Evolutionary conservation across 2,329 filamentous ascomycete species (phyloP).

Genomic region (Trichoderma sp.): DNA sequence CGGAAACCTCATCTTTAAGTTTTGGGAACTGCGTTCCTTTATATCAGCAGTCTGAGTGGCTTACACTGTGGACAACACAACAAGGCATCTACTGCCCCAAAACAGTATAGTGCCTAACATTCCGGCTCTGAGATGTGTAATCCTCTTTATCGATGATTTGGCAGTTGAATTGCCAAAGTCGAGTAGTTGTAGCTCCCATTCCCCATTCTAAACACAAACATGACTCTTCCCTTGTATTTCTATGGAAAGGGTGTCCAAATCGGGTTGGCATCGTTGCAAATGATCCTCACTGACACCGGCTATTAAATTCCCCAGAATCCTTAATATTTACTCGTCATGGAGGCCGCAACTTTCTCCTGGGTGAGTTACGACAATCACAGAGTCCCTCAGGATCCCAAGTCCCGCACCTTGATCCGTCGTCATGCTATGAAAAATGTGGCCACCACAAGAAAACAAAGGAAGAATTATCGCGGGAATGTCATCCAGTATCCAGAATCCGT

Average conservation of each 20-base stretch:
- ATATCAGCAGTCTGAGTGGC: neutral
- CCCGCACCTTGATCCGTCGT: neutral
- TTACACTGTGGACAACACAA: neutral
- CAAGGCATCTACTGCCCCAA: slow-evolving; percentile 1
- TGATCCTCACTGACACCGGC: neutral
- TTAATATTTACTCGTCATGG: too few species aligned
- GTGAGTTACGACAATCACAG: slow-evolving; percentile 7
- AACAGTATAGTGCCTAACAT: neutral
- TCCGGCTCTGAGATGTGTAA: neutral
- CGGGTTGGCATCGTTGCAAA: neutral
- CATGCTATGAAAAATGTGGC: slow-evolving; percentile 4
- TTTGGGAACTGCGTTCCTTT: neutral
- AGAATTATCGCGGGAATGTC: neutral
- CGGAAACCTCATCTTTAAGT: neutral
- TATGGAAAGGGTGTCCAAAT: neutral
- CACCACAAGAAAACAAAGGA: neutral
- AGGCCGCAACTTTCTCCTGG: neutral
- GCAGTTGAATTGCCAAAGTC: neutral
- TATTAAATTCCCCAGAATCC: neutral
- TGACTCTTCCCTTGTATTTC: neutral
- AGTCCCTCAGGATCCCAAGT: slow-evolving; percentile 3
- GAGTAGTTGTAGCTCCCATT: too few species aligned
- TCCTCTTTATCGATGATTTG: neutral
- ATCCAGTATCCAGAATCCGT: neutral
- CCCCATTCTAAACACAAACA: neutral